Conservation (phyloP, 371 early-diverging fungal species). For the Syncephalis plumigaleata region DNA sequence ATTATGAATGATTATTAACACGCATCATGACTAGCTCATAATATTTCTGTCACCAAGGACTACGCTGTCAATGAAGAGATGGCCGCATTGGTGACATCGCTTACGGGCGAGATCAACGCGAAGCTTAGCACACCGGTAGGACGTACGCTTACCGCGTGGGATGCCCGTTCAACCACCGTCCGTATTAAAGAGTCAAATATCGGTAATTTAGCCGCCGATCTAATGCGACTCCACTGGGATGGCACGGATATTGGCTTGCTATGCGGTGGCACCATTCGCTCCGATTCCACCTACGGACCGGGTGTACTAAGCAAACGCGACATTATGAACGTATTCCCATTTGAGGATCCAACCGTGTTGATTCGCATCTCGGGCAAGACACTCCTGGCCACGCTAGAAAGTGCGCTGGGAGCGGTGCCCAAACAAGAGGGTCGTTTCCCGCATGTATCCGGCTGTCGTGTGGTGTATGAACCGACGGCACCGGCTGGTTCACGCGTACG, state of each 20-base stretch:
- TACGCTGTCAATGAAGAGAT: slow-evolving; percentile 1
- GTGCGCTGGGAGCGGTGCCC: slow-evolving; percentile 34
- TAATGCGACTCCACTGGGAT: slow-evolving; percentile 29
- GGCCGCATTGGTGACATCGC: not conserved
- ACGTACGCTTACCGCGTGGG: slow-evolving; percentile 21
- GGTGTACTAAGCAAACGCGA: slow-evolving; percentile 34
- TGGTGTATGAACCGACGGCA: slow-evolving; percentile 26
- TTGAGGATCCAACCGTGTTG: slow-evolving; percentile 40
- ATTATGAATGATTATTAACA: not conserved
- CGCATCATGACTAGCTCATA: not conserved
- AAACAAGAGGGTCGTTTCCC: slow-evolving; percentile 48
- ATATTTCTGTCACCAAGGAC: not conserved
- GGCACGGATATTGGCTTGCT: slow-evolving; percentile 26
- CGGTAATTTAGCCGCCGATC: slow-evolving; percentile 37
- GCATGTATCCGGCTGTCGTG: slow-evolving; percentile 32
- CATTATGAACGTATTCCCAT: slow-evolving; percentile 38
- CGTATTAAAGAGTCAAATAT: slow-evolving; percentile 33
- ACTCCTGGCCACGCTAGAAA: slow-evolving; percentile 33
- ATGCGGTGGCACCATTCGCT: slow-evolving; percentile 38
- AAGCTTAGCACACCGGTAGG: slow-evolving; percentile 27
- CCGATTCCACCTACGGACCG: slow-evolving; percentile 26
- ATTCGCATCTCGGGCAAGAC: slow-evolving; percentile 30
- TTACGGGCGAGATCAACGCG: slow-evolving; percentile 14
- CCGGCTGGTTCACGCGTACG: slow-evolving; percentile 23
- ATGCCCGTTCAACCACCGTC: slow-evolving; percentile 29